Base-by-base conservation (phyloP, 1,284 basidiomycete species). In the Apiotrichum gamsii region DNA sequence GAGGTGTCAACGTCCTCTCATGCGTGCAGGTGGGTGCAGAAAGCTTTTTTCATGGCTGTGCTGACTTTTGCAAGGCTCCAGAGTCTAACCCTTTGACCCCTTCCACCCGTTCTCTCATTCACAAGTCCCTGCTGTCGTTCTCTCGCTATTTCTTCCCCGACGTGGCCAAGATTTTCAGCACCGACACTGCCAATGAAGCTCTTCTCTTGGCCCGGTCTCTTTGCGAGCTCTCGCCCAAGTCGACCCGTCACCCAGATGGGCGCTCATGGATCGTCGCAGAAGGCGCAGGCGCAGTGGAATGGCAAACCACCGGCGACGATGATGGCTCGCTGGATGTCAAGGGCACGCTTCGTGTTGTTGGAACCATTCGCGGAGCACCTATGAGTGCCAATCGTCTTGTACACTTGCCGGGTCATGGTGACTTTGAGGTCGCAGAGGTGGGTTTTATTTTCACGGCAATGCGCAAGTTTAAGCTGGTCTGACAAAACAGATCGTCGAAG, bases 71-170 rank as follows among this genome's bases (percentile, higher is more conserved):
- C 6, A 28, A 72, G 69, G 62, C 67, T 13, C 68, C 72, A 15
- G 54, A 52, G 23, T 54, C 58, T 13, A 52, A 65, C 18, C 65
- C 70, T 5, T 61, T 77, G n/a, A 84, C 84, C 66, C 73, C 79
- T 23, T 80, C 83, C 23, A 63, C 78, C 0, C 64, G 63, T 21
- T 67, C 65, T 19, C 80, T 80, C 8, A 79, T 90, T 33, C 74
- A 87, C 51, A 90, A 89, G 73, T 93, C 88, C 0, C 77, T 95
- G 1, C 77, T 91, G 8, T 94, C 90, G 2, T 96, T 97, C 74
- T 82, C 93, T 45, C 83, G 84, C 56, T 97, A 98, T 73, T 99
- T 98, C 70, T 87, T 89, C 49, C 94, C 94, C 0, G 78, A 80
- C n/a, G 84, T 90, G 56, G 75, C 77, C 30, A 78, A 77, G 58